phyloP scores from a whole-genome alignment of 306 rosid species.

The Gleditsia sinensis region DNA sequence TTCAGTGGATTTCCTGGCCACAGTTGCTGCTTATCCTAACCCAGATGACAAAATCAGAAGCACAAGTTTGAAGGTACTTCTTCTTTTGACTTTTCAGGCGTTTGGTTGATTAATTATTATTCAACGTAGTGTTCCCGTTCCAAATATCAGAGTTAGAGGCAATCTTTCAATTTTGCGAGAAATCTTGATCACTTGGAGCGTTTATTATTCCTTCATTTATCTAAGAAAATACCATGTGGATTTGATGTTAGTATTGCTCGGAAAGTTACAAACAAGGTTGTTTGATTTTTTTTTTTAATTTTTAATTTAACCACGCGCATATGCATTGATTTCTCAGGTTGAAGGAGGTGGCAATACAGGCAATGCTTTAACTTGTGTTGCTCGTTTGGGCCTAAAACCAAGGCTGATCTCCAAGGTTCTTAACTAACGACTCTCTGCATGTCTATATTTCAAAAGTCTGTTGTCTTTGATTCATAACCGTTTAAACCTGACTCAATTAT shows the following conservation, averaged over 20 bases:
- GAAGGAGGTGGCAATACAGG: slow-evolving; percentile 95
- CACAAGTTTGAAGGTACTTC: slow-evolving; percentile 67
- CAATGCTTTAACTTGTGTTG: slow-evolving; percentile 77
- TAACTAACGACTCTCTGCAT: not conserved
- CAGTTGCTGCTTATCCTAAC: slow-evolving; percentile 72
- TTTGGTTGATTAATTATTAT: not conserved
- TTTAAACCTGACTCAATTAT: slow-evolving; percentile 19
- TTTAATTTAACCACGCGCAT: not conserved
- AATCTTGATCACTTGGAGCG: not conserved
- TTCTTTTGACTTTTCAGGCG: not conserved
- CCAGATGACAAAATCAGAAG: slow-evolving; percentile 90
- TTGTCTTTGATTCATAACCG: not conserved
- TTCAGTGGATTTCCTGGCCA: slow-evolving; percentile 69
- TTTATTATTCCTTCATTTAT: not conserved
- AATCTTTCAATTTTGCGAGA: not conserved
- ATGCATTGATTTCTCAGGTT: slow-evolving; percentile 54
- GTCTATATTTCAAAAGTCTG: not conserved
- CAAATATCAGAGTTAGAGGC: not conserved
- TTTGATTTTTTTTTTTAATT: not conserved
- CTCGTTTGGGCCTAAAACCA: slow-evolving; percentile 82
- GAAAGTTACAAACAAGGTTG: not conserved
- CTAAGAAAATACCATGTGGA: not conserved
- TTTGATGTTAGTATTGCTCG: not conserved
- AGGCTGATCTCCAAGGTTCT: slow-evolving; percentile 85
- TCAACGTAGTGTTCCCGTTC: not conserved